Conservation (phyloP, 768 basidiomycete species). For the Termitomyces titanicus region DNA sequence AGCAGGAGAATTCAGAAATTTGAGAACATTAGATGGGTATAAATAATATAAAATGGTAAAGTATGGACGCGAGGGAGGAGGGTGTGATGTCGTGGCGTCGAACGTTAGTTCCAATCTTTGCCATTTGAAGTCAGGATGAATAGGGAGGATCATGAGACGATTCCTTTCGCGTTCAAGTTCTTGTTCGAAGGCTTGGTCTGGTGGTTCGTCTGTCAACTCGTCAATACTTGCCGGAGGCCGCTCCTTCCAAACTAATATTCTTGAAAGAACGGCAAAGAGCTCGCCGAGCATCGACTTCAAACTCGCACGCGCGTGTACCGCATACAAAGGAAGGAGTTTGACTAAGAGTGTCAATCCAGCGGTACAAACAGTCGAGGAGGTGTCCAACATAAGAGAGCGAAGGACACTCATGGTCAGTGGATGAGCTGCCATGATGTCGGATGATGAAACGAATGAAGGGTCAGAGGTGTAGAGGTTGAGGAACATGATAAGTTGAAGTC, state of each 20-base stretch:
- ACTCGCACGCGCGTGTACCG: constrained; percentile 53
- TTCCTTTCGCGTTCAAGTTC: constrained; percentile 36
- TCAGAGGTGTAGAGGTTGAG: constrained; percentile 60
- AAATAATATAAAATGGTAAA: constrained; percentile 86
- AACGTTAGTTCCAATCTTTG: constrained; percentile 61
- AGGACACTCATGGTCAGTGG: constrained; percentile 64
- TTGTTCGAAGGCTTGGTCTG: constrained; percentile 34
- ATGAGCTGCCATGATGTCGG: constrained; percentile 52
- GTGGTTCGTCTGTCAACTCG: constrained; percentile 25
- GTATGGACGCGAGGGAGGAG: constrained; percentile 61
- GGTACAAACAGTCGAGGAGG: constrained; percentile 67
- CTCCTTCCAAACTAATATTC: constrained; percentile 75
- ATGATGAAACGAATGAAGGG: constrained; percentile 45
- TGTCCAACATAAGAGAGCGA: constrained; percentile 67
- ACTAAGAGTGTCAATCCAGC: constrained; percentile 61
- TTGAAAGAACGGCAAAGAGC: constrained; percentile 63
- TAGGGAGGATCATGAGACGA: constrained; percentile 26
- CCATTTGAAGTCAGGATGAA: constrained; percentile 65
- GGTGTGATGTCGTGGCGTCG: constrained; percentile 43
- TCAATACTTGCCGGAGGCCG: constrained; percentile 30
- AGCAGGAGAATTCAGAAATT: constrained; percentile 70
- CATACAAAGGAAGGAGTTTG: constrained; percentile 73
- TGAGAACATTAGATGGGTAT: constrained; percentile 85
- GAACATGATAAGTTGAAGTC: constrained; percentile 68
- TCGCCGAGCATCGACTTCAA: constrained; percentile 61